These are phyloP conservation scores for Agaricus subrufescens DNA, from an alignment of 768 basidiomycete species.

Conservation along the genomic window DNA sequence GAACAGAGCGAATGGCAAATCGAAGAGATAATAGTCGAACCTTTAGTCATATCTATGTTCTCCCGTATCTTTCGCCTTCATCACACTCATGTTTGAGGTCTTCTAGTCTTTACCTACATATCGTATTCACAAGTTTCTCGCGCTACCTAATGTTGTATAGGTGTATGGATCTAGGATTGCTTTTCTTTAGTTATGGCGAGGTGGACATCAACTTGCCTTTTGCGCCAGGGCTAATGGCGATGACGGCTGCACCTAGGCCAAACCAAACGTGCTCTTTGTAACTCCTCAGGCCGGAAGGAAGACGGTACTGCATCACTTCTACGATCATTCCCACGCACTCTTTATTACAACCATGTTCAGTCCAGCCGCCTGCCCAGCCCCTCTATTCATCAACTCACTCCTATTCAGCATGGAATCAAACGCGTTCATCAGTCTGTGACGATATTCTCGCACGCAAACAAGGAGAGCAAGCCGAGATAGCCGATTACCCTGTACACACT, in stretches of 20 bases:
- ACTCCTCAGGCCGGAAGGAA: background rate
- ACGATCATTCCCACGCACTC: slow-evolving; percentile 9
- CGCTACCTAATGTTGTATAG: background rate
- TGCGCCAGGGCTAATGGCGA: slow-evolving; percentile 48
- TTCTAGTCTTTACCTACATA: slow-evolving; percentile 4
- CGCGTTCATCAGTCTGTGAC: slow-evolving; percentile 55
- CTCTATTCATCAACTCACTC: background rate
- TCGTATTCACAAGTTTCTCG: slow-evolving; percentile 6
- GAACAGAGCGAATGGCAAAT: slow-evolving; percentile 43
- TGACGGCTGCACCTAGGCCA: slow-evolving; percentile 49
- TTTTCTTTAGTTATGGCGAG: slow-evolving; percentile 4
- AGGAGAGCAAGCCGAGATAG: slow-evolving; percentile 72
- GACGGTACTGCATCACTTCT: background rate
- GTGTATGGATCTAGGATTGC: background rate
- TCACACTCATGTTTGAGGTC: slow-evolving; percentile 8
- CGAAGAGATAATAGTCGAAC: slow-evolving; percentile 23
- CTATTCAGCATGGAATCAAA: slow-evolving; percentile 62
- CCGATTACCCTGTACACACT: slow-evolving; percentile 66
- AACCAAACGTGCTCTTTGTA: slow-evolving; percentile 12
- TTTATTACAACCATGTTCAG: slow-evolving; percentile 8
- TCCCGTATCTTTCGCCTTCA: background rate
- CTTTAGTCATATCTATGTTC: background rate
- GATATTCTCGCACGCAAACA: slow-evolving; percentile 62
- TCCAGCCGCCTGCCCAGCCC: background rate
- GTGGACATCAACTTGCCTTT: slow-evolving; percentile 18